phyloP scores from a whole-genome alignment of 2,329 filamentous ascomycete genomes.

The Ophiobolus disseminans region DNA sequence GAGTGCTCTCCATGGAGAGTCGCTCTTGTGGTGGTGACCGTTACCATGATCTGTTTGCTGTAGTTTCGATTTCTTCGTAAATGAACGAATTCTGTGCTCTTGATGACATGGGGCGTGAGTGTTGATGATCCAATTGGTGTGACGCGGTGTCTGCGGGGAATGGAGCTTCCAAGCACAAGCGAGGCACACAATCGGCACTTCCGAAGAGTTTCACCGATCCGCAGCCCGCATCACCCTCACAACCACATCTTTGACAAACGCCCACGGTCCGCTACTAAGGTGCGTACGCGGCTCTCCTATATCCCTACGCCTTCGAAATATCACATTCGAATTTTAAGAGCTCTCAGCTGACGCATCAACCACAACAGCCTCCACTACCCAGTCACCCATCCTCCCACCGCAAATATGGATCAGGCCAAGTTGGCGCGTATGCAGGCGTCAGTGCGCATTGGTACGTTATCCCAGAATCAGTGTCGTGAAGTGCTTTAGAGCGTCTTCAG shows the following conservation, averaged over 20 bases:
- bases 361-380: conserved; percentile 26
- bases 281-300: conserved; percentile 25
- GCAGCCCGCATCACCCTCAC: conserved; percentile 29
- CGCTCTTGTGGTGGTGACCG: too few species aligned
- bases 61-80: too few species aligned
- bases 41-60: too few species aligned
- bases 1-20: too few species aligned
- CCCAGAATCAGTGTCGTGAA: neutral
- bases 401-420: conserved; percentile 56
- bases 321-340: conserved; percentile 16
- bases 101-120: too few species aligned
- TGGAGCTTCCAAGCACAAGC: conserved; percentile 23
- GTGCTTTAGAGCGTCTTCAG: neutral
- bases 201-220: conserved; percentile 28
- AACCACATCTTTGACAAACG: conserved; percentile 31
- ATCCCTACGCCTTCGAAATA: conserved; percentile 10
- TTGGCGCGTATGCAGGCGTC: conserved; percentile 54
- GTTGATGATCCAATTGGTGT: too few species aligned
- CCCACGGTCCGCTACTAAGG: conserved; percentile 36
- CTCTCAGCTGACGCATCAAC: conserved; percentile 23
- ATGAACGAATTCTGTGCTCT: too few species aligned
- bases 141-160: too few species aligned
- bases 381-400: conserved; percentile 35
- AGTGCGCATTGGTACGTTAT: conserved; percentile 53
- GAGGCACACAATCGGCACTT: conserved; percentile 37